phyloP scores from a whole-genome alignment of 1,284 basidiomycete species.

The Austropuccinia psidii region DNA sequence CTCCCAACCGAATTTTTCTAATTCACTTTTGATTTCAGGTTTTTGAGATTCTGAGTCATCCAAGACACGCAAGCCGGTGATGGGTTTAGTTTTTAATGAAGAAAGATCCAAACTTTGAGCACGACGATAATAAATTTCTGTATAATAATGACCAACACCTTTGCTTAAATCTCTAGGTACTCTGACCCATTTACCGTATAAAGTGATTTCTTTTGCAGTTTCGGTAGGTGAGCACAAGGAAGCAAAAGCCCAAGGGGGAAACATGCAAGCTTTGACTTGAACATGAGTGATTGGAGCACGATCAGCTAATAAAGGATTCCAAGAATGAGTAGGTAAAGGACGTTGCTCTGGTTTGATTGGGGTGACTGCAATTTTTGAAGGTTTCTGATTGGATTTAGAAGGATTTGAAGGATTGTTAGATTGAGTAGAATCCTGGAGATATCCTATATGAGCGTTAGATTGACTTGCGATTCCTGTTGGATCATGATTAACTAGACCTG shows the following conservation, averaged over 20 bases:
- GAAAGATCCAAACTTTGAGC: constrained; percentile 4
- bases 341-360: not conserved
- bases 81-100: constrained; percentile 1
- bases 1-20: constrained; percentile 16
- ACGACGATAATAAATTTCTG: constrained; percentile 33
- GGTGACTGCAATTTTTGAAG: constrained; percentile 11
- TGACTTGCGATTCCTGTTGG: constrained; percentile 23
- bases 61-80: constrained; percentile 19
- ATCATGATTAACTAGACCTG: constrained; percentile 1
- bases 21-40: not conserved
- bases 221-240: constrained; percentile 13
- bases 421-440: not conserved
- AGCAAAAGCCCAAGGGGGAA: constrained; percentile 29
- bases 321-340: constrained; percentile 3
- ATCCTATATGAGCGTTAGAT: constrained; percentile 22
- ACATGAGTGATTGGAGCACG: constrained; percentile 31
- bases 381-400: not conserved
- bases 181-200: constrained; percentile 29
- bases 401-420: not conserved
- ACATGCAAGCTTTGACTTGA: constrained; percentile 28
- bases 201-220: constrained; percentile 23
- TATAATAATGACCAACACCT: constrained; percentile 35
- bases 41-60: constrained; percentile 2
- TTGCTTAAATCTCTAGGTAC: constrained; percentile 34
- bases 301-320: constrained; percentile 30